Percentiles rank a stretch among this genome's conserved stretches.
These are phyloP conservation scores for Exsudoporus frostii DNA, from an alignment of 768 basidiomycete genomes.

Conservation along the genomic window DNA sequence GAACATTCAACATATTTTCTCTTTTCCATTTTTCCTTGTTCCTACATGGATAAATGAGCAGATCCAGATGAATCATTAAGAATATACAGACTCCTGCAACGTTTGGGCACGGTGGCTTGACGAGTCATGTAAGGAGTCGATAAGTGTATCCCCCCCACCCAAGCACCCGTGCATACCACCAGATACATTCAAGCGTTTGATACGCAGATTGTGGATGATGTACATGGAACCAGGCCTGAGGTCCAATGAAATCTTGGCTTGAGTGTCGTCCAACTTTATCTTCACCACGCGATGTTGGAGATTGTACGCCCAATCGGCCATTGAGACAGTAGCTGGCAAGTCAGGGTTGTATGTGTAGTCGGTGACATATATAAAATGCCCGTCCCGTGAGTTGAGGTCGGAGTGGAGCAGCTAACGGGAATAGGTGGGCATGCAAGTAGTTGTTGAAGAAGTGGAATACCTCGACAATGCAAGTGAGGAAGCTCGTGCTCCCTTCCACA, in stretches of 20 bases:
- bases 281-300: conserved; percentile 51
- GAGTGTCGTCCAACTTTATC: conserved; percentile 48
- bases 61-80: neutral
- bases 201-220: conserved; percentile 48
- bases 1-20: conserved; percentile 16
- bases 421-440: neutral
- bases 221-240: conserved; percentile 43
- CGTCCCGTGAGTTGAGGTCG: conserved; percentile 30
- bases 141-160: conserved; percentile 29
- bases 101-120: conserved; percentile 15
- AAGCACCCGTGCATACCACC: conserved; percentile 23
- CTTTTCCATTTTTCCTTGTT: conserved; percentile 34
- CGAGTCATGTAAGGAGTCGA: conserved; percentile 16
- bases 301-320: conserved; percentile 39
- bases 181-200: conserved; percentile 29
- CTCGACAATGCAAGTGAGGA: conserved; percentile 59
- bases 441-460: conserved; percentile 31
- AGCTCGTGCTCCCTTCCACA: conserved; percentile 36
- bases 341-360: conserved; percentile 58
- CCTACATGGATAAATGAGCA: conserved; percentile 19
- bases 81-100: conserved; percentile 20
- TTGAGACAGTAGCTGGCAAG: conserved; percentile 31
- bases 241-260: conserved; percentile 38
- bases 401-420: conserved; percentile 45
- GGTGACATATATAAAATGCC: conserved; percentile 52